A percentile compares a stretch with the other conserved stretches of the same genome.
phyloP scores from a whole-genome alignment of 345 rosid species.

The Brassica napus region Da-Ae NC_063442.1:40182501-40183000 shows the following conservation, averaged over 20 bases:
- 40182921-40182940: background rate
- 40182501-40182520: conserved; percentile 35
- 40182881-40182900: background rate
- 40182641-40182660: conserved; percentile 9
- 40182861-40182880: background rate
- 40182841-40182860: conserved; percentile 17
- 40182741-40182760: background rate
- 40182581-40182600: conserved; percentile 35
- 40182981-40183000: too few relatives aligned
- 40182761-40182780: conserved; percentile 9
- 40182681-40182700: conserved; percentile 8
- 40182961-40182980: background rate
- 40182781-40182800: background rate
- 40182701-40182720: background rate
- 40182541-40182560: conserved; percentile 45
- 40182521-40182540: conserved; percentile 30
- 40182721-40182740: background rate
- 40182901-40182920: background rate
- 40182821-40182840: conserved; percentile 6
- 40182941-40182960: conserved; percentile 1
- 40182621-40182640: conserved; percentile 37
- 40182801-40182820: conserved; percentile 18
- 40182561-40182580: conserved; percentile 33
- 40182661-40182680: conserved; percentile 22
- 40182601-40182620: conserved; percentile 30